Conservation (phyloP, 2,329 filamentous ascomycete genomes). For the Hypoxylon sp. region DNA sequence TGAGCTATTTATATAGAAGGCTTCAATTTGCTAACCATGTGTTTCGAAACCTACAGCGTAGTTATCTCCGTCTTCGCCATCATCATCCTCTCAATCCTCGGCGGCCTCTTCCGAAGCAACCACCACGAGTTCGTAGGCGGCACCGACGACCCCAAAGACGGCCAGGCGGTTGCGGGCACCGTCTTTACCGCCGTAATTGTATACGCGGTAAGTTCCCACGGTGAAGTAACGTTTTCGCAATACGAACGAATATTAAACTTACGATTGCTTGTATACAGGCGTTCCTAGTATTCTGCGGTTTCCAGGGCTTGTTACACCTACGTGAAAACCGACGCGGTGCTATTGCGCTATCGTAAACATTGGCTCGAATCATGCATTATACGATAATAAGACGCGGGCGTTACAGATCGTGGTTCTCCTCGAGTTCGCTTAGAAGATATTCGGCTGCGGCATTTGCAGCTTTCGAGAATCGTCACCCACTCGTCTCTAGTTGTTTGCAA, state of each 20-base stretch:
- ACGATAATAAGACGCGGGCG: conserved; percentile 35
- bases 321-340: conserved; percentile 86
- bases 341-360: conserved; percentile 73
- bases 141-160: conserved; percentile 78
- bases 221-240: not conserved
- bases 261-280: conserved; percentile 66
- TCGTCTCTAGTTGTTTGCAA: conserved; percentile 5
- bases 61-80: conserved; percentile 77
- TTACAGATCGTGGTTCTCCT: conserved; percentile 33
- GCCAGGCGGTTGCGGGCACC: conserved; percentile 83
- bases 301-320: conserved; percentile 89
- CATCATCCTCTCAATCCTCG: conserved; percentile 73
- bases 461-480: conserved; percentile 5
- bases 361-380: conserved; percentile 16
- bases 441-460: conserved; percentile 25
- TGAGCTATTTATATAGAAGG: conserved; percentile 1
- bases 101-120: conserved; percentile 81
- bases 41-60: conserved; percentile 70
- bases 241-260: conserved; percentile 4
- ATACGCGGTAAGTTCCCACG: conserved; percentile 77
- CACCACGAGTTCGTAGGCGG: conserved; percentile 89
- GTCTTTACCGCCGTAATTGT: conserved; percentile 91
- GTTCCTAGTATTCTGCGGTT: conserved; percentile 92
- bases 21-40: conserved; percentile 21
- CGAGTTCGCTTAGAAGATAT: conserved; percentile 25